A percentile compares a stretch with the other conserved stretches of the same genome.
phyloP scores from a whole-genome alignment of 2,329 filamentous ascomycete species.

The Pseudogymnoascus sp. region DNA sequence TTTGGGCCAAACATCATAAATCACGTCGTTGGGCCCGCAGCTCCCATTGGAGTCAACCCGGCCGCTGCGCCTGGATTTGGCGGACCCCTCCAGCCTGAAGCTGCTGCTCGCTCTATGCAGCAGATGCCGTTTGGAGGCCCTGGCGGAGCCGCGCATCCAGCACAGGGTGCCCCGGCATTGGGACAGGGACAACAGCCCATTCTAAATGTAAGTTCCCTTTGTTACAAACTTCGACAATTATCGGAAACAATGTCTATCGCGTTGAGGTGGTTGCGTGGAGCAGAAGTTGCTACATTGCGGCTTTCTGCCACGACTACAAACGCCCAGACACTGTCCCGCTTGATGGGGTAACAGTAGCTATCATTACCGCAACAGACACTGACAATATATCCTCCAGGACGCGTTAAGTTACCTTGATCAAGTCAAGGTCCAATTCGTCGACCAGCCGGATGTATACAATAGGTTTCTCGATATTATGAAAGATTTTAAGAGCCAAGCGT shows the following conservation, averaged over 20 bases:
- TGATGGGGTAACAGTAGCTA: not conserved
- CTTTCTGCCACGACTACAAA: not conserved
- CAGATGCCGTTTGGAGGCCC: constrained; percentile 50
- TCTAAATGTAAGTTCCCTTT: constrained; percentile 51
- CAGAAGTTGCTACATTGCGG: not conserved
- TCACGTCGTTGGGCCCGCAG: constrained; percentile 42
- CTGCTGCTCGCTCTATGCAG: constrained; percentile 52
- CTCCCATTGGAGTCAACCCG: constrained; percentile 50
- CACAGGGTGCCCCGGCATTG: constrained; percentile 42
- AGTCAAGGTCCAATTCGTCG: constrained; percentile 95
- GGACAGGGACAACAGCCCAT: constrained; percentile 80
- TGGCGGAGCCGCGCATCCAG: constrained; percentile 26
- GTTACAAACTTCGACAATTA: not conserved
- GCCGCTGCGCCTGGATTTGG: constrained; percentile 62
- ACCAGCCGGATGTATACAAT: constrained; percentile 96
- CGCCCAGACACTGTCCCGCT: not conserved
- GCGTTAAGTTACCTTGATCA: constrained; percentile 95
- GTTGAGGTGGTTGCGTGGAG: not conserved
- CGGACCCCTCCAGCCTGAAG: constrained; percentile 43
- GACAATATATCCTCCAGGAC: constrained; percentile 40
- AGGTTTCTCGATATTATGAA: constrained; percentile 99
- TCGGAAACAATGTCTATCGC: not conserved
- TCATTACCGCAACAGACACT: not conserved
- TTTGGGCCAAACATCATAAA: constrained; percentile 44
- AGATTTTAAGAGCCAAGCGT: constrained; percentile 97